Percentiles rank a stretch among this genome's conserved stretches.
phyloP scores from a whole-genome alignment of 352 stramenopile species.

The Globisporangium okanoganense region DNA sequence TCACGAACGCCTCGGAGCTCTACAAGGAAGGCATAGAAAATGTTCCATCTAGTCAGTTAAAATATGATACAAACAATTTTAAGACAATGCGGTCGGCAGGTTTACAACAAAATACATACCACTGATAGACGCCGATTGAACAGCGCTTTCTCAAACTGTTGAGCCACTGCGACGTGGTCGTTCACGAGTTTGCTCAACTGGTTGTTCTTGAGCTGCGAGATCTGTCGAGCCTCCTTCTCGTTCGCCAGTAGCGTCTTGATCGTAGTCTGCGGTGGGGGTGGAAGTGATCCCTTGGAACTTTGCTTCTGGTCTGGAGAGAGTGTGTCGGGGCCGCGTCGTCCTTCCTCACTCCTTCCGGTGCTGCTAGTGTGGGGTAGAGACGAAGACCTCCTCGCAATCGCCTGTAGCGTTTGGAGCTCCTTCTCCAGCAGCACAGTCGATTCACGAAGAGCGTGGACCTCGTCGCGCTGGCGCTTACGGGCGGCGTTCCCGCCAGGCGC shows the following conservation, averaged over 20 bases:
- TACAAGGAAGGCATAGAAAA: too few relatives aligned
- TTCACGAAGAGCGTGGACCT: conserved; percentile 5
- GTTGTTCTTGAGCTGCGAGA: neutral
- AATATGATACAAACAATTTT: too few relatives aligned
- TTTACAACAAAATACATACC: too few relatives aligned
- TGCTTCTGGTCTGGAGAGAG: conserved; percentile 3
- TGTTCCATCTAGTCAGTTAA: too few relatives aligned
- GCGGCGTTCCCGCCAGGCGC: conserved; percentile 7
- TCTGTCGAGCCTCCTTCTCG: neutral
- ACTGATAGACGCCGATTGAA: neutral
- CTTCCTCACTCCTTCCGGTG: neutral
- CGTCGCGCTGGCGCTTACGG: conserved; percentile 12
- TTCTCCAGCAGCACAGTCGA: neutral
- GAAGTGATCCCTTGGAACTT: neutral
- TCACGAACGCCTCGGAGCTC: neutral
- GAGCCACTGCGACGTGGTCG: neutral
- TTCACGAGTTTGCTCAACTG: neutral
- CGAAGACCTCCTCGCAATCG: neutral
- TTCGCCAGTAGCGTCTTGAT: neutral
- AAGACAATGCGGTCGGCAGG: too few relatives aligned
- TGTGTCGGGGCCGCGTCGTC: neutral
- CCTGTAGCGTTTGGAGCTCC: neutral
- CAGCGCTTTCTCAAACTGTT: neutral
- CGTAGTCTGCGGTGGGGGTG: neutral
- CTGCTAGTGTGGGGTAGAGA: too few relatives aligned